Conservation (phyloP, 306 rosid species). For the Castanopsis chinensis region DNA sequence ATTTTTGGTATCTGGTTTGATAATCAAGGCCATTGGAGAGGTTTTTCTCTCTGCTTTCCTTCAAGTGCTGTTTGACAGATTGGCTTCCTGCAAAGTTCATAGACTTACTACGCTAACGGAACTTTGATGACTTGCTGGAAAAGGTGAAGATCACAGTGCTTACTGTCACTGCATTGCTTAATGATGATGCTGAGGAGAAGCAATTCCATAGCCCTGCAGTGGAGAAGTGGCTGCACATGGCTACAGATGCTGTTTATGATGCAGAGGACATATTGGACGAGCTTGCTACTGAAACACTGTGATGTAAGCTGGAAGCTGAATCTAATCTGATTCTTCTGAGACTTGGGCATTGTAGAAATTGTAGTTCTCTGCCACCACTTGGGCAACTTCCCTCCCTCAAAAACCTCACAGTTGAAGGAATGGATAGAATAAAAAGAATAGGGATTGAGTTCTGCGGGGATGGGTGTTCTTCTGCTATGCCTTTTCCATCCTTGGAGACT, state of each 20-base stretch:
- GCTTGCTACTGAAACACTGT: constrained; percentile 24
- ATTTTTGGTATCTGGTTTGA: neutral
- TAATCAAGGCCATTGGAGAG: constrained; percentile 29
- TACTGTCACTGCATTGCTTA: constrained; percentile 21
- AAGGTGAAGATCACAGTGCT: constrained; percentile 27
- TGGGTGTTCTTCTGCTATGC: neutral
- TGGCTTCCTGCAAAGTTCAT: constrained; percentile 34
- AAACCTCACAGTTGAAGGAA: constrained; percentile 29
- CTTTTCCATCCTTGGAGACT: constrained; percentile 29
- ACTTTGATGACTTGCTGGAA: constrained; percentile 21
- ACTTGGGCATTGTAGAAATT: constrained; percentile 13
- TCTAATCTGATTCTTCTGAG: constrained; percentile 12
- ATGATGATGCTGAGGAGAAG: constrained; percentile 36
- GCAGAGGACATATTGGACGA: constrained; percentile 36
- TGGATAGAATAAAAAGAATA: constrained; percentile 12
- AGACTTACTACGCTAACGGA: constrained; percentile 12
- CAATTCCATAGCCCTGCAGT: constrained; percentile 27
- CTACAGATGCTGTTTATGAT: constrained; percentile 27
- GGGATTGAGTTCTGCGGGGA: constrained; percentile 24
- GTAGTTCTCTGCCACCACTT: constrained; percentile 29
- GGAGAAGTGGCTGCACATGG: constrained; percentile 33
- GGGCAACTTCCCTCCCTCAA: constrained; percentile 33
- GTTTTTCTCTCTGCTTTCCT: constrained; percentile 39
- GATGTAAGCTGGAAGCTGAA: constrained; percentile 18
- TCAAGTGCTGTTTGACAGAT: constrained; percentile 29